These are phyloP conservation scores for Quercus engelmannii DNA, from an alignment of 306 rosid genomes.

Conservation along the genomic window DNA sequence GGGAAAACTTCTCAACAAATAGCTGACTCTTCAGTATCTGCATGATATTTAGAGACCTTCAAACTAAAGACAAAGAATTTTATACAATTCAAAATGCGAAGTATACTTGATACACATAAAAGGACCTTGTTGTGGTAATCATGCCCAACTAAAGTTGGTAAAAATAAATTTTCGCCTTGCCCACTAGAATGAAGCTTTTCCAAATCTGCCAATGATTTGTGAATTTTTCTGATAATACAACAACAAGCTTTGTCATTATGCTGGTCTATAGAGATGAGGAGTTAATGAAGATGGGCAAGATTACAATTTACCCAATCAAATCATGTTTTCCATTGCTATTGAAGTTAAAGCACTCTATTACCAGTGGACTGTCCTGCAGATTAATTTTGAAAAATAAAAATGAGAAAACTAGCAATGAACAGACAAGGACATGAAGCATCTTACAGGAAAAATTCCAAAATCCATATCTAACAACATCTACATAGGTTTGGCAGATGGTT, in stretches of 20 bases:
- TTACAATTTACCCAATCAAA: constrained; percentile 75
- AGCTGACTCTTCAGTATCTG: constrained; percentile 83
- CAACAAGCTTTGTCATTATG: constrained; percentile 21
- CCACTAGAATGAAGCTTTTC: constrained; percentile 71
- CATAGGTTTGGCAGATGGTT: neutral
- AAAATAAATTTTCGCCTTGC: constrained; percentile 59
- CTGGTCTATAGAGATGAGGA: constrained; percentile 12
- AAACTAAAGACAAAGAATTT: constrained; percentile 20
- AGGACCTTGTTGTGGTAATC: constrained; percentile 78
- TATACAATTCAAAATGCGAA: constrained; percentile 10
- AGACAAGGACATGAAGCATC: neutral
- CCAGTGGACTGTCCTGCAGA: constrained; percentile 76
- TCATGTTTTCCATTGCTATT: constrained; percentile 94
- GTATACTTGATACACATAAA: constrained; percentile 17
- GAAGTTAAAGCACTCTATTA: constrained; percentile 88
- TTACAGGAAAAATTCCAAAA: constrained; percentile 11
- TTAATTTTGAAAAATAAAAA: constrained; percentile 30
- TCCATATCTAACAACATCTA: constrained; percentile 5
- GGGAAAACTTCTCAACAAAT: constrained; percentile 70
- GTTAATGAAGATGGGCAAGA: constrained; percentile 12
- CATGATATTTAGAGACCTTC: constrained; percentile 25
- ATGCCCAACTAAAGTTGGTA: constrained; percentile 56
- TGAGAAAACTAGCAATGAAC: constrained; percentile 26
- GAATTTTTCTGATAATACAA: constrained; percentile 67
- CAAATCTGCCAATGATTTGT: constrained; percentile 73